These are phyloP conservation scores for Pythium folliculosum DNA, from an alignment of 352 stramenopile genomes.

Conservation along the genomic window DNA sequence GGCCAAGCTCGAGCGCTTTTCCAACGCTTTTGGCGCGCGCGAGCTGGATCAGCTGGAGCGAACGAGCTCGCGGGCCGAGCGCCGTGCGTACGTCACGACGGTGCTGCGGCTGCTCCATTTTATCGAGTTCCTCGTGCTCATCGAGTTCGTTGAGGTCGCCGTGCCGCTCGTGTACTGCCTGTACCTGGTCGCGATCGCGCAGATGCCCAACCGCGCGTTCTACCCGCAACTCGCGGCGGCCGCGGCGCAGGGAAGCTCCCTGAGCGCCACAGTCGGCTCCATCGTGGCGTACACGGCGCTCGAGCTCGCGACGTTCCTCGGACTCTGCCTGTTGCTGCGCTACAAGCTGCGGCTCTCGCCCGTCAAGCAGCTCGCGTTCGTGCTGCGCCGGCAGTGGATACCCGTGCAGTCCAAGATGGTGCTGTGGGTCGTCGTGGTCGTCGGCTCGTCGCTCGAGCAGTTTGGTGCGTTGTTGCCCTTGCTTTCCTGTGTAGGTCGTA, in stretches of 20 bases:
- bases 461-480: conserved; percentile 7
- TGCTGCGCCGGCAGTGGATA: conserved; percentile 35
- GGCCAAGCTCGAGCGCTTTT: neutral
- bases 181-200: conserved; percentile 23
- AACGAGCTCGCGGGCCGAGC: neutral
- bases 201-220: conserved; percentile 33
- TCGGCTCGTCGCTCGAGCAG: conserved; percentile 19
- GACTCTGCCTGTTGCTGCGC: conserved; percentile 28
- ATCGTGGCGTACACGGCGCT: conserved; percentile 33
- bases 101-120: conserved; percentile 11
- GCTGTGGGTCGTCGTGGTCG: conserved; percentile 19
- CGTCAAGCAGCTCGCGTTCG: conserved; percentile 38
- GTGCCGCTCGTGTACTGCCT: conserved; percentile 25
- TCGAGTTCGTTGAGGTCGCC: conserved; percentile 26
- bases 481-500: too few species aligned
- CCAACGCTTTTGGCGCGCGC: neutral
- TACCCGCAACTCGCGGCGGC: conserved; percentile 23
- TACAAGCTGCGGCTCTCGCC: conserved; percentile 30
- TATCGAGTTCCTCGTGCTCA: conserved; percentile 25
- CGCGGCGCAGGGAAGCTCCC: too few species aligned
- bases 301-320: conserved; percentile 35
- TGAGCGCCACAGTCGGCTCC: conserved; percentile 2
- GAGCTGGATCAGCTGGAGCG: neutral
- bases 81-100: neutral
- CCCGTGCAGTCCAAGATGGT: conserved; percentile 31